Evolutionary conservation across 208 protist genomes (phyloP).

Genomic region (Leishmania martiniquensis): DNA sequence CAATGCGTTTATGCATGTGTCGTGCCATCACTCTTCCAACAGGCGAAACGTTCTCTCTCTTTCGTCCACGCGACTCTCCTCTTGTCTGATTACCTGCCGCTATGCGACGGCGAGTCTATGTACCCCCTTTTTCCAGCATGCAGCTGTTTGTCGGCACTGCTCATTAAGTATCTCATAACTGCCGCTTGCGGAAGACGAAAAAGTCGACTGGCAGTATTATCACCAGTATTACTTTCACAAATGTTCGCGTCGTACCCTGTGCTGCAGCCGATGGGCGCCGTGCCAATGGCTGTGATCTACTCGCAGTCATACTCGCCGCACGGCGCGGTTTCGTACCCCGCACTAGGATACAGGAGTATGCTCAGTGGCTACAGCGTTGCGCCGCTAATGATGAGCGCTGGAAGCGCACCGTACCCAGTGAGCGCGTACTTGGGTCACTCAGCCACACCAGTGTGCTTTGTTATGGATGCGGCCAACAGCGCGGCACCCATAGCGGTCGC

Average conservation of each 20-base stretch:
- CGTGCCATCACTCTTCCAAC: no score
- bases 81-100: background rate
- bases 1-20: background rate
- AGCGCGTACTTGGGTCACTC: slow-evolving; percentile 15
- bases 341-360: slow-evolving; percentile 18
- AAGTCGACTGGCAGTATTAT: background rate
- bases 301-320: slow-evolving; percentile 25
- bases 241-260: slow-evolving; percentile 19
- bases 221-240: background rate
- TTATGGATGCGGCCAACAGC: slow-evolving; percentile 15
- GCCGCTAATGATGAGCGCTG: slow-evolving; percentile 18
- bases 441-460: slow-evolving; percentile 28
- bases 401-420: background rate
- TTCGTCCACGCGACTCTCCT: background rate
- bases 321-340: slow-evolving; percentile 4
- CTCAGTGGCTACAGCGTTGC: slow-evolving; percentile 15
- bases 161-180: background rate
- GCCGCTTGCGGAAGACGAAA: background rate
- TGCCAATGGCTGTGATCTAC: slow-evolving; percentile 28
- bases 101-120: background rate
- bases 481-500: background rate
- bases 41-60: background rate
- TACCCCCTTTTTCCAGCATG: background rate
- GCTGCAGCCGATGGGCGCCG: slow-evolving; percentile 17
- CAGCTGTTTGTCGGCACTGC: background rate